Base-by-base conservation (phyloP, 148 eudicot genomes). In the Linanthus parryae region DNA sequence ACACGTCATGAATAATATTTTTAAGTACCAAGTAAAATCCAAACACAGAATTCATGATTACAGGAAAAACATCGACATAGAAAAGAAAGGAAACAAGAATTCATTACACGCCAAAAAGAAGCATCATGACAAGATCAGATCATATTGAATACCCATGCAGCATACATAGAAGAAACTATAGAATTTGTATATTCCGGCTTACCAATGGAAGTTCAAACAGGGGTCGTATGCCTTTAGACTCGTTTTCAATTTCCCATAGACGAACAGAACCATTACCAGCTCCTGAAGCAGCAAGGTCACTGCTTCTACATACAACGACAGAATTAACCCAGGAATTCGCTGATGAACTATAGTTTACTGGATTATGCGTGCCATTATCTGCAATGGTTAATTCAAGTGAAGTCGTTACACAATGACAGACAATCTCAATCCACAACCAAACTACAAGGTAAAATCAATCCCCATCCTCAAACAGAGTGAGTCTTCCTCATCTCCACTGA, bases 231-330 rank as follows among this genome's bases (percentile, higher is more conserved):
- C 82, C 85, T 67, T 77, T 88, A 59, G 73, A 65, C 41, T 94
- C 99, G 51, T 45, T 80, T 58, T 84, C 83, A 64, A 94, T 80
- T 52, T 61, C 75, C 99, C 99, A 94, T 45, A 88, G 68, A 34
- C 80, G 85, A 65, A 88, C 71, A 58, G 38, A 69, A 20, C 96
- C 96, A 65, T 84, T 88, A 37, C 95, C 99, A 52, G 99, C 96
- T 63, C 96, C 99, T 9, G 99, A 94, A 52, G 95, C 95, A 52
- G 99, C 96, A 51, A 88, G 80, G 70, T 94, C 99, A 56, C 99
- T 94, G 65, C 68, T 80, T 65, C 84, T 72, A 61, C 99, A 94
- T 23, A 88, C 82, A 18, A 84, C 53, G 41, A 94, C 73, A 22
- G 99, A 80, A 61, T 83, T 72, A 46, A 94, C 95, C 99, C 99